These are phyloP conservation scores for Pelargonium myrrhifolium DNA, from an alignment of 441 rosid species.

Conservation along the genomic window DNA sequence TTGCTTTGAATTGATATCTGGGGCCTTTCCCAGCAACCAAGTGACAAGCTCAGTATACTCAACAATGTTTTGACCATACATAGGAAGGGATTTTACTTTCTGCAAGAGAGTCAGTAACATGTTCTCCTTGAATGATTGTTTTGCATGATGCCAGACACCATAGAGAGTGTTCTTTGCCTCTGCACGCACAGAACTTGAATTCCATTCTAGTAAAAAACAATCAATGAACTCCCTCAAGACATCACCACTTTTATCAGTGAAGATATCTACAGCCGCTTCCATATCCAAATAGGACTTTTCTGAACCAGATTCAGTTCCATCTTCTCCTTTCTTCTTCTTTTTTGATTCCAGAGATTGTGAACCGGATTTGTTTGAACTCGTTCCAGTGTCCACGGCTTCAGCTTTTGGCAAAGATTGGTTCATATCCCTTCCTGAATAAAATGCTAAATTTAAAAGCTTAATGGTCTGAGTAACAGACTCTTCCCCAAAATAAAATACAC, in stretches of 20 bases:
- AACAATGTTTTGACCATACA: constrained; percentile 95
- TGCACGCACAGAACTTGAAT: constrained; percentile 82
- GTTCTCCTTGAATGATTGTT: constrained; percentile 72
- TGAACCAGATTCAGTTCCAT: constrained; percentile 70
- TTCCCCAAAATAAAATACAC: constrained; percentile 82
- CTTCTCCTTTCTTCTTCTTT: constrained; percentile 97
- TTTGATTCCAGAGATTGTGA: constrained; percentile 70
- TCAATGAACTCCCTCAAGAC: constrained; percentile 89
- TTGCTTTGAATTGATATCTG: constrained; percentile 76
- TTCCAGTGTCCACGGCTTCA: constrained; percentile 64
- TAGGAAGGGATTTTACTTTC: constrained; percentile 69
- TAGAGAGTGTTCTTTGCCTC: constrained; percentile 92
- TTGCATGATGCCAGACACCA: constrained; percentile 99
- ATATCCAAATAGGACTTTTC: constrained; percentile 94
- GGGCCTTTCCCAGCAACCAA: constrained; percentile 77
- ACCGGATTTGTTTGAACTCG: constrained; percentile 61
- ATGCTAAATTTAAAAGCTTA: constrained; percentile 85
- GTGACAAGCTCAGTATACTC: constrained; percentile 94
- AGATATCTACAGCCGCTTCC: constrained; percentile 83
- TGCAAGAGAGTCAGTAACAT: constrained; percentile 65
- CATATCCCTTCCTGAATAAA: constrained; percentile 89
- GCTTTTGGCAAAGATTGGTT: constrained; percentile 56
- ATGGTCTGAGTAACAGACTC: constrained; percentile 93
- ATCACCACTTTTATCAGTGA: constrained; percentile 68
- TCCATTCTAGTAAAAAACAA: constrained; percentile 96